Base-by-base conservation (phyloP, 2,329 filamentous ascomycete genomes). In the Xylaria hypoxylon region DNA sequence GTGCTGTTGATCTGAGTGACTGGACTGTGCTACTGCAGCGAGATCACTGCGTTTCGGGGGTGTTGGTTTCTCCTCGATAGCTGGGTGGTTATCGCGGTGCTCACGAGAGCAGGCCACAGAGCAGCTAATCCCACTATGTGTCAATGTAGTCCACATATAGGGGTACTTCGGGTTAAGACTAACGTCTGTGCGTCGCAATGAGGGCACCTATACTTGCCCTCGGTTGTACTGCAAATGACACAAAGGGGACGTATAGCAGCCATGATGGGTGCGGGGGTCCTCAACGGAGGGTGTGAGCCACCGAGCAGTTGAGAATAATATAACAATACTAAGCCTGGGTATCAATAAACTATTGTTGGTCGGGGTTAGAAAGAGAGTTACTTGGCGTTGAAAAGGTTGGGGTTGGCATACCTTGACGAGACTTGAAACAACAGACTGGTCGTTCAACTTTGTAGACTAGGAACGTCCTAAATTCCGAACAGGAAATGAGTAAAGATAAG, bases 181-280 rank as follows among this genome's bases (percentile, higher is more conserved):
- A 79, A 90, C 88, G 88, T 90, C 67, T 84, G 84, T 24, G 86
- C 72, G 53, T 81, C 77, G 74, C 88, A 90, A 31, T 82, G 82
- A n/a, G 86, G 81, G 68, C 88, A 90, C 72, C 89, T 90, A 77
- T 90, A 90, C 75, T 88, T 90, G 33, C 81, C 81, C 22, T 83
- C 79, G 4, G 81, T 81, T 38, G 76, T 73, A 31, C 83, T 75
- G 75, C 88, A 90, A 35, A 89, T 79, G 5, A 83, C 82, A 71
- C 88, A 90, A 2, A 76, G 68, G 40, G 70, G 67, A 48, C 70
- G 71, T 26, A 65, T 65, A 17, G 64, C 58, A 33, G 70, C 67
- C 76, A 78, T 78, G 58, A 15, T 65, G 48, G 22, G n/a, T 42
- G 28, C 2, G 13, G 5, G 50, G 22, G 11, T 24, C 40, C 35